phyloP scores from a whole-genome alignment of 208 protist species.

The Angomonas deanei region DNA sequence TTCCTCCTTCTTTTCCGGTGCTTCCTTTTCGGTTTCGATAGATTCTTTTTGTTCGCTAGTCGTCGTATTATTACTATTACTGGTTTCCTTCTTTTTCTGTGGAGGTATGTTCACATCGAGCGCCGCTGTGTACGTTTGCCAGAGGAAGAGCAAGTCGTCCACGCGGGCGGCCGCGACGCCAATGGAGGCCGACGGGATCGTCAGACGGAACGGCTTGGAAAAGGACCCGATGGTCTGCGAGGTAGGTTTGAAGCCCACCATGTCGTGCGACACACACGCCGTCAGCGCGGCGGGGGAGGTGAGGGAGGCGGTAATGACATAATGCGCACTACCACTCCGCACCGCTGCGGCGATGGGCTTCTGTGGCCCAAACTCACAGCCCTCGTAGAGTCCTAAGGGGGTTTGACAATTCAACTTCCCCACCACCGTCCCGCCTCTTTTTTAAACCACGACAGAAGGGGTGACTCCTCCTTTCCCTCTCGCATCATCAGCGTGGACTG shows the following conservation, averaged over 20 bases:
- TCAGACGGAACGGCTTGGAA: slow-evolving; percentile 57
- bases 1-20: not conserved
- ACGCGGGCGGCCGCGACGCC: slow-evolving; percentile 66
- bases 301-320: slow-evolving; percentile 66
- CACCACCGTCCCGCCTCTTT: slow-evolving; percentile 64
- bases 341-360: slow-evolving; percentile 50
- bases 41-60: not conserved
- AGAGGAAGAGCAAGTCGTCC: slow-evolving; percentile 81
- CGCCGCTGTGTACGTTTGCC: slow-evolving; percentile 79
- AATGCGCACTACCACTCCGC: slow-evolving; percentile 55
- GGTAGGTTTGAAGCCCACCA: slow-evolving; percentile 85
- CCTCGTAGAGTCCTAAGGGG: slow-evolving; percentile 63
- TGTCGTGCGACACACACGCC: slow-evolving; percentile 53
- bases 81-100: not conserved
- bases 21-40: no score
- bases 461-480: slow-evolving; percentile 49
- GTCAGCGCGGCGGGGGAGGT: slow-evolving; percentile 58
- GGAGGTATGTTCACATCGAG: slow-evolving; percentile 30
- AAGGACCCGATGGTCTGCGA: slow-evolving; percentile 82
- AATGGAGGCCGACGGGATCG: slow-evolving; percentile 61
- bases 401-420: slow-evolving; percentile 70
- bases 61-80: not conserved
- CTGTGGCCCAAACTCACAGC: slow-evolving; percentile 42
- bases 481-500: slow-evolving; percentile 55
- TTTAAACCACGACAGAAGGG: slow-evolving; percentile 79